Conservation (phyloP, 257 asterid species). For the Salvia miltiorrhiza region DNA sequence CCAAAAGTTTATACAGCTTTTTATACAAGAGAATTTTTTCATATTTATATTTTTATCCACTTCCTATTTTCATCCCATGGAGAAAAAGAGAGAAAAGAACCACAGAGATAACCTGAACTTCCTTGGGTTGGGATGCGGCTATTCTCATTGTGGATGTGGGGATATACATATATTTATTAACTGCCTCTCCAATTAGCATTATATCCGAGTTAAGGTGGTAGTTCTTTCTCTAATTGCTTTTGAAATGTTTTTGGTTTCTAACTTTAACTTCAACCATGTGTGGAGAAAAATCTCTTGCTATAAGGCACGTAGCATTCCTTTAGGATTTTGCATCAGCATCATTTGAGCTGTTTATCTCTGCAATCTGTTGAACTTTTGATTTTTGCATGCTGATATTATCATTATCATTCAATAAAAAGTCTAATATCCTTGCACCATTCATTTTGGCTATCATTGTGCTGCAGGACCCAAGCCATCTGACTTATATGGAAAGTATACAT, state of each 20-base stretch:
- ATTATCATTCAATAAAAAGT: background rate
- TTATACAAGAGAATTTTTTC: slow-evolving; percentile 1
- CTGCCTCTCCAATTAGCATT: background rate
- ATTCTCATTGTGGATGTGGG: background rate
- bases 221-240: background rate
- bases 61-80: background rate
- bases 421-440: background rate
- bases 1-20: background rate
- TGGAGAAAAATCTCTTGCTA: slow-evolving; percentile 2
- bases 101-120: background rate
- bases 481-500: slow-evolving; percentile 49
- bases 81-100: background rate
- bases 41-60: background rate
- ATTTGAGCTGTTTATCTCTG: background rate
- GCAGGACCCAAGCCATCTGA: slow-evolving; percentile 55
- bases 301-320: background rate
- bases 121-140: background rate
- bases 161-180: background rate
- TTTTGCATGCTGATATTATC: background rate
- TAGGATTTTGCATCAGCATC: slow-evolving; percentile 1
- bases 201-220: background rate
- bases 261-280: background rate
- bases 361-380: background rate
- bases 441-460: slow-evolving; percentile 12
- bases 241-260: background rate